These are phyloP conservation scores for Taphrina flavorubra DNA, from an alignment of 1,139 yeast genomes.

Conservation along the genomic window DNA sequence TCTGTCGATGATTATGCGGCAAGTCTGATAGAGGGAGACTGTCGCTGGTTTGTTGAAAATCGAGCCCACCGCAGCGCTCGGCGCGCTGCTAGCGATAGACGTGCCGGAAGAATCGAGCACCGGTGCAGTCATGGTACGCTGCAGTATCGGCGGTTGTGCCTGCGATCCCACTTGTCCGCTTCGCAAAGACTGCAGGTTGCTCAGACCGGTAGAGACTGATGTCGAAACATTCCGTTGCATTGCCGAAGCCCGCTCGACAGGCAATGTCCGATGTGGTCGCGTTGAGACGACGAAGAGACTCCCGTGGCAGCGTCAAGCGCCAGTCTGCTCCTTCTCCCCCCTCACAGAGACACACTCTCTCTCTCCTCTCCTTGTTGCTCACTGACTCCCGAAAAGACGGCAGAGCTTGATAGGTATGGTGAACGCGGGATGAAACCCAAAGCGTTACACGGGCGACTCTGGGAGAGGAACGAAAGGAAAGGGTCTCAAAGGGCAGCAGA, in stretches of 20 bases:
- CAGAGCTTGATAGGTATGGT: background rate
- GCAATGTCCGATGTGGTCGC: background rate
- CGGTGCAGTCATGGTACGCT: slow-evolving; percentile 38
- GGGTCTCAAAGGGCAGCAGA: background rate
- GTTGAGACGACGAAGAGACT: slow-evolving; percentile 11
- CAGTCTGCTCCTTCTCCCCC: background rate
- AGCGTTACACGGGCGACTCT: background rate
- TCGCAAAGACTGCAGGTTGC: slow-evolving; percentile 13
- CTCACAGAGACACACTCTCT: too few relatives aligned
- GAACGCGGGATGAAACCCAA: background rate
- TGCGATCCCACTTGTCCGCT: background rate
- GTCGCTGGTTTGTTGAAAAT: slow-evolving; percentile 28
- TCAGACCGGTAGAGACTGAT: slow-evolving; percentile 12
- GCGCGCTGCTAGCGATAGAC: slow-evolving; percentile 20
- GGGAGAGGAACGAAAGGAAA: slow-evolving; percentile 1
- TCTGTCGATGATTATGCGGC: slow-evolving; percentile 28
- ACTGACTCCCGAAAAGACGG: background rate
- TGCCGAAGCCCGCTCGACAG: slow-evolving; percentile 15
- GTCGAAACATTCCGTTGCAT: slow-evolving; percentile 21
- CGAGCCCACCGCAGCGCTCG: slow-evolving; percentile 23
- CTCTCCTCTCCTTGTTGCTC: too few relatives aligned
- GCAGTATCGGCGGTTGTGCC: slow-evolving; percentile 25
- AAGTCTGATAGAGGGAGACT: slow-evolving; percentile 30
- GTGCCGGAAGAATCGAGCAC: slow-evolving; percentile 16
- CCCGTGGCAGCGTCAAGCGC: slow-evolving; percentile 7